These are phyloP conservation scores for Blastobotrys buckinghamii DNA, from an alignment of 1,139 yeast genomes.

Conservation along the genomic window DNA sequence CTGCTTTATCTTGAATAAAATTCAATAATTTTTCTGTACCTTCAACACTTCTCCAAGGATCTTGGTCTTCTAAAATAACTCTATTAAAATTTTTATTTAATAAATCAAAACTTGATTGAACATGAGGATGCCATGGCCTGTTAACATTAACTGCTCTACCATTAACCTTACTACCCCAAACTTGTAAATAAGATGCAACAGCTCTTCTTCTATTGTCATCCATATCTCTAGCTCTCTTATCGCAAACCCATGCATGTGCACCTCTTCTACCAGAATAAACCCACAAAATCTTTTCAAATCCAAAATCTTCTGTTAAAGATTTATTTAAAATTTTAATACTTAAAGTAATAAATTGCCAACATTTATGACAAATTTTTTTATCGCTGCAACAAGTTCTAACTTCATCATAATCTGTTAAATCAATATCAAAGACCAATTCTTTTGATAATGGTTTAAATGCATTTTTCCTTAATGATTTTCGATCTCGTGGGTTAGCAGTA, in stretches of 20 bases:
- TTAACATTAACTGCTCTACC: constrained; percentile 46
- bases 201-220: constrained; percentile 72
- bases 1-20: constrained; percentile 52
- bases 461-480: constrained; percentile 71
- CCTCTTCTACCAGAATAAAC: constrained; percentile 99
- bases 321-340: constrained; percentile 72
- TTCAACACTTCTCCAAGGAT: constrained; percentile 64
- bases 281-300: constrained; percentile 83
- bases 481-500: constrained; percentile 75
- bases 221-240: constrained; percentile 65
- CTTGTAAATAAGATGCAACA: constrained; percentile 76
- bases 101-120: constrained; percentile 57
- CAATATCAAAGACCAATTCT: constrained; percentile 93
- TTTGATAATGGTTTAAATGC: constrained; percentile 78
- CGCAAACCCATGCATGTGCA: constrained; percentile 98
- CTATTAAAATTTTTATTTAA: constrained; percentile 59
- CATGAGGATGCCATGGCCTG: constrained; percentile 86
- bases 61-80: constrained; percentile 71
- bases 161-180: constrained; percentile 51
- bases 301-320: constrained; percentile 81
- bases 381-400: constrained; percentile 90
- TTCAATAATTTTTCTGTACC: constrained; percentile 53
- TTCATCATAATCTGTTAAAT: constrained; percentile 93
- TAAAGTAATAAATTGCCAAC: constrained; percentile 92
- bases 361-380: constrained; percentile 76